These are phyloP conservation scores for Plantago ovata DNA, from an alignment of 257 asterid species.

Conservation along the genomic window DNA sequence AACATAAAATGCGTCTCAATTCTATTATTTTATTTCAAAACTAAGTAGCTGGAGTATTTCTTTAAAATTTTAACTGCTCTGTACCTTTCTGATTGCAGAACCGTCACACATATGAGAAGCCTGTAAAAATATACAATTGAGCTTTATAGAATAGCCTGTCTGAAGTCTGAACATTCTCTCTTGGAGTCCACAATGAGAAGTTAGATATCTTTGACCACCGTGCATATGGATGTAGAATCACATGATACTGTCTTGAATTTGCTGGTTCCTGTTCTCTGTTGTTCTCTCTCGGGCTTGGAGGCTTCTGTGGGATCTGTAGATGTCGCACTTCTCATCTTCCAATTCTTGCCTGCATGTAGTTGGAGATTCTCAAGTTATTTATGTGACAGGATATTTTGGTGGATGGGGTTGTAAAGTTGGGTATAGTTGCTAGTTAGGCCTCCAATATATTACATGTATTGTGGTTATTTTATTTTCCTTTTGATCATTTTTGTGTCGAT, in stretches of 20 bases:
- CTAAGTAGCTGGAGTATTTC: not conserved
- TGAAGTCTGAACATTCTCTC: slow-evolving; percentile 2
- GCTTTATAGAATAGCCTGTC: slow-evolving; percentile 15
- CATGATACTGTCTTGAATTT: not conserved
- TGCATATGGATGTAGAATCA: slow-evolving; percentile 13
- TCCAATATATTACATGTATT: not conserved
- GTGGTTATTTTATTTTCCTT: not conserved
- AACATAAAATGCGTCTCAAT: not conserved
- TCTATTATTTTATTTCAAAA: no score
- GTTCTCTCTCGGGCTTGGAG: slow-evolving; percentile 20
- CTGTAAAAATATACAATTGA: slow-evolving; percentile 86
- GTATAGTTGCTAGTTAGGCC: slow-evolving; percentile 29
- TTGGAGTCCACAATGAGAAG: slow-evolving; percentile 8
- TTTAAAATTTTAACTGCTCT: slow-evolving; percentile 6
- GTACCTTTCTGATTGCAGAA: slow-evolving; percentile 49
- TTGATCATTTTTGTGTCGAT: slow-evolving; percentile 2
- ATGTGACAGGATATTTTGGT: slow-evolving; percentile 36
- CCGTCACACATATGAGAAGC: slow-evolving; percentile 86
- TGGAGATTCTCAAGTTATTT: slow-evolving; percentile 17
- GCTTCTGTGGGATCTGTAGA: slow-evolving; percentile 21
- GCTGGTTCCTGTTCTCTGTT: slow-evolving; percentile 1
- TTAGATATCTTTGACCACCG: slow-evolving; percentile 9
- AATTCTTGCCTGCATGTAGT: slow-evolving; percentile 19
- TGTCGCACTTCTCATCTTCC: slow-evolving; percentile 12
- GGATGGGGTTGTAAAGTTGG: slow-evolving; percentile 43